These are phyloP conservation scores for Fusarium algeriense DNA, from an alignment of 2,329 filamentous ascomycete genomes.

Conservation along the genomic window DNA sequence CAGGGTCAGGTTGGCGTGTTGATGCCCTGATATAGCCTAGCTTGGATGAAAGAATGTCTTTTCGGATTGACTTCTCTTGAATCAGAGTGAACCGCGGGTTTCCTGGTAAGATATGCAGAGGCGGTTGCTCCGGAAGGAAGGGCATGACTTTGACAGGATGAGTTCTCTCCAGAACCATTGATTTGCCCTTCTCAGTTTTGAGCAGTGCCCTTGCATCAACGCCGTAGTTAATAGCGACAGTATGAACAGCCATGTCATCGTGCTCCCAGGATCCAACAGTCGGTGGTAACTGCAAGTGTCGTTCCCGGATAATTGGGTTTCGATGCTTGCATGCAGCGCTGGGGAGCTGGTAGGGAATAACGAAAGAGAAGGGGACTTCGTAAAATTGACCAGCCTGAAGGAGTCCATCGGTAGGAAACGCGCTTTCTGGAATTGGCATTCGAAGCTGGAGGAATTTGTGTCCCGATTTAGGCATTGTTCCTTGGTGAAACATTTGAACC, in stretches of 20 bases:
- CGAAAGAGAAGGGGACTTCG: constrained; percentile 34
- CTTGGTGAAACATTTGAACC: constrained; percentile 31
- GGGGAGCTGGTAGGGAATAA: constrained; percentile 36
- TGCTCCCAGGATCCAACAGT: constrained; percentile 38
- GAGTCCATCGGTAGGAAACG: constrained; percentile 1
- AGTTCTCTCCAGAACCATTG: not conserved
- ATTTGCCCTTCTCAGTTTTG: not conserved
- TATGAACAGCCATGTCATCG: constrained; percentile 37
- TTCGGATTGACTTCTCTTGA: constrained; percentile 33
- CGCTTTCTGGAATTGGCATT: constrained; percentile 27
- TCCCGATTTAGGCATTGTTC: constrained; percentile 15
- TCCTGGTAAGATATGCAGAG: constrained; percentile 19
- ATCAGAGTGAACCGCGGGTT: constrained; percentile 22
- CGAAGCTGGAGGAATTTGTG: constrained; percentile 34
- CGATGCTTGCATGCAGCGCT: constrained; percentile 31
- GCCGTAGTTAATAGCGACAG: constrained; percentile 21
- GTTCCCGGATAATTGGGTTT: constrained; percentile 9
- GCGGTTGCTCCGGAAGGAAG: constrained; percentile 31
- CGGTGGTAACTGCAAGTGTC: constrained; percentile 34
- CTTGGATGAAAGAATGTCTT: constrained; percentile 26
- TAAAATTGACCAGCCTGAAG: constrained; percentile 25
- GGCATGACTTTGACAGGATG: constrained; percentile 36
- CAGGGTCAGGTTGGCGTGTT: constrained; percentile 22
- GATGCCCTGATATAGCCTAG: constrained; percentile 27
- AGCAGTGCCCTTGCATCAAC: constrained; percentile 4